These are phyloP conservation scores for Pichia scutulata DNA, from an alignment of 805 yeast genomes.

Conservation along the genomic window DNA sequence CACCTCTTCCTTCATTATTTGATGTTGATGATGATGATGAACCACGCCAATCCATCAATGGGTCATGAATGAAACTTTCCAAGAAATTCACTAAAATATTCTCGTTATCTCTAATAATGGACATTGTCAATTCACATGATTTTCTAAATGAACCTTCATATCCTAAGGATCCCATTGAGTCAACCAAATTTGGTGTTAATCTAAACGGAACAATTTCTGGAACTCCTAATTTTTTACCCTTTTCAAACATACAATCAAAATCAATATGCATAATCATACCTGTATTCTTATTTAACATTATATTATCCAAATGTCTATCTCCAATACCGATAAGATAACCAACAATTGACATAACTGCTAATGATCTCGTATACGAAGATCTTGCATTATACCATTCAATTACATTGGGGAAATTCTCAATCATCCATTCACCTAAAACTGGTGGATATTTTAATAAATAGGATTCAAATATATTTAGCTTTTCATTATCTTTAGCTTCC, in stretches of 20 bases:
- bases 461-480: constrained; percentile 30
- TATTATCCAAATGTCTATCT: constrained; percentile 92
- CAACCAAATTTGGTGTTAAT: constrained; percentile 78
- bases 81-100: constrained; percentile 80
- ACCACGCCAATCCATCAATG: constrained; percentile 69
- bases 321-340: constrained; percentile 93
- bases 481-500: constrained; percentile 14
- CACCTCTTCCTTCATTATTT: background rate
- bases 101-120: constrained; percentile 68
- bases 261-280: constrained; percentile 91
- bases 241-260: constrained; percentile 92
- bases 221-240: constrained; percentile 58
- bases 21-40: constrained; percentile 10
- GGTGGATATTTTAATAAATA: constrained; percentile 44
- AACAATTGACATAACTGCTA: constrained; percentile 96
- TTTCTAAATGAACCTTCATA: constrained; percentile 85
- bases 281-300: constrained; percentile 59
- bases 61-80: constrained; percentile 90
- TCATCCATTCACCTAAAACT: constrained; percentile 79
- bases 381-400: constrained; percentile 79
- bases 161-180: constrained; percentile 79
- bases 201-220: constrained; percentile 97
- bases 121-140: constrained; percentile 77
- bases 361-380: constrained; percentile 62
- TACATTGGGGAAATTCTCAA: constrained; percentile 85